Evolutionary conservation across 352 stramenopile species (phyloP).

Genomic region (Phytophthora gonapodyides): DNA sequence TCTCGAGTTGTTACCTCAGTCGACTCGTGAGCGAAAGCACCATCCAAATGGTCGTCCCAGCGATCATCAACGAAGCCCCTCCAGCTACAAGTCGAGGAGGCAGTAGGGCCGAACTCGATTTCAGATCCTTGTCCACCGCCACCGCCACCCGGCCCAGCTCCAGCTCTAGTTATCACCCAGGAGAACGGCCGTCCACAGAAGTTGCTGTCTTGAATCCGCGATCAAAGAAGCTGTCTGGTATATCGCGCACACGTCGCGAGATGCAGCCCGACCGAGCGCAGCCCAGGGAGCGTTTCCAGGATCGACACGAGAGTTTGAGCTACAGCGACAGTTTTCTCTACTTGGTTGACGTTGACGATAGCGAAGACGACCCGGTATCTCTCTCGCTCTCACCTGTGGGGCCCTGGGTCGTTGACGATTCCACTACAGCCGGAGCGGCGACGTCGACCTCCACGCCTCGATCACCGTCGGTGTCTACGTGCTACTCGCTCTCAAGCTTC

Average conservation of each 20-base stretch:
- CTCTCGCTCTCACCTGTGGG: slow-evolving; percentile 49
- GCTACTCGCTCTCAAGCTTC: slow-evolving; percentile 29
- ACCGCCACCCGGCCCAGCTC: slow-evolving; percentile 12
- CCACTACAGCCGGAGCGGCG: slow-evolving; percentile 3
- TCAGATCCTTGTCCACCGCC: slow-evolving; percentile 9
- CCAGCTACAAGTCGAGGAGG: neutral
- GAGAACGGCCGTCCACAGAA: neutral
- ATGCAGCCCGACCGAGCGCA: neutral
- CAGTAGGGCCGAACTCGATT: slow-evolving; percentile 3
- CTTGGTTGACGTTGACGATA: slow-evolving; percentile 27
- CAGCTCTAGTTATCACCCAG: slow-evolving; percentile 5
- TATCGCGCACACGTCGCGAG: slow-evolving; percentile 3
- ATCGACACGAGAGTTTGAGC: slow-evolving; percentile 7
- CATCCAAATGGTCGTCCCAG: slow-evolving; percentile 27
- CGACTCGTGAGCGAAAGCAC: slow-evolving; percentile 26
- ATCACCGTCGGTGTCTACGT: slow-evolving; percentile 32
- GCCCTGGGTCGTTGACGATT: slow-evolving; percentile 47
- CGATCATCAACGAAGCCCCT: slow-evolving; percentile 24
- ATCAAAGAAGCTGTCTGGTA: slow-evolving; percentile 2
- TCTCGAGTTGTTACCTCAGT: slow-evolving; percentile 26
- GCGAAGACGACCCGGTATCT: slow-evolving; percentile 15
- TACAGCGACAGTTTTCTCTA: slow-evolving; percentile 31
- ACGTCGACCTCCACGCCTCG: slow-evolving; percentile 8
- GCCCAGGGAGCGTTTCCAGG: neutral
- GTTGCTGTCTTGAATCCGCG: slow-evolving; percentile 25